These are phyloP conservation scores for Rhizopogon sp. DNA, from an alignment of 768 basidiomycete genomes.

Conservation along the genomic window DNA sequence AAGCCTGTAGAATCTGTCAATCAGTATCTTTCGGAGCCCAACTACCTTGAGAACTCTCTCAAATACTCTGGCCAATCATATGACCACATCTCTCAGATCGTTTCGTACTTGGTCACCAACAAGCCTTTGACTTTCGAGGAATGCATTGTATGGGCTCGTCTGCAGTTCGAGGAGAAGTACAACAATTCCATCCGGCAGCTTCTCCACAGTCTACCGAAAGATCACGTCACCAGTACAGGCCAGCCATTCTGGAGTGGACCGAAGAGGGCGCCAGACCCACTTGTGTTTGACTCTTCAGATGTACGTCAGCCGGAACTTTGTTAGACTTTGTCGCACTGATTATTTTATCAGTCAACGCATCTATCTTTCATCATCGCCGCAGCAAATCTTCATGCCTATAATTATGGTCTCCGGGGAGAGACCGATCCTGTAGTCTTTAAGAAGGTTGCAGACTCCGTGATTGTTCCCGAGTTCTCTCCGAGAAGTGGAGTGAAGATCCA, in stretches of 20 bases:
- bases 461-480: slow-evolving; percentile 91
- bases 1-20: slow-evolving; percentile 94
- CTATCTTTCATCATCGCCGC: slow-evolving; percentile 86
- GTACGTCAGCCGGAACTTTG: slow-evolving; percentile 42
- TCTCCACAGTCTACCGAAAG: slow-evolving; percentile 91
- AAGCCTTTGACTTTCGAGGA: slow-evolving; percentile 96
- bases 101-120: slow-evolving; percentile 84
- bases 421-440: slow-evolving; percentile 75
- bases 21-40: slow-evolving; percentile 93
- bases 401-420: slow-evolving; percentile 93
- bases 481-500: slow-evolving; percentile 91
- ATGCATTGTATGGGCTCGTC: slow-evolving; percentile 94
- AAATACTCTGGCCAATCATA: slow-evolving; percentile 91
- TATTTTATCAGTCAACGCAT: slow-evolving; percentile 62
- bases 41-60: slow-evolving; percentile 86
- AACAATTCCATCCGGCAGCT: slow-evolving; percentile 92
- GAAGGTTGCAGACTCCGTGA: slow-evolving; percentile 76
- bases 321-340: slow-evolving; percentile 6
- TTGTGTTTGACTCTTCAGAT: slow-evolving; percentile 81
- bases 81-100: slow-evolving; percentile 84
- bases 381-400: slow-evolving; percentile 95
- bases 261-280: slow-evolving; percentile 91
- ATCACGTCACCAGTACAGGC: slow-evolving; percentile 84
- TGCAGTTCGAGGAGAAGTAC: slow-evolving; percentile 93
- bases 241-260: slow-evolving; percentile 99